Percentiles rank a stretch among this genome's conserved stretches.
phyloP scores from a whole-genome alignment of 306 rosid species.

The Medicago truncatula region MtrunA17r5.0-ANR NC_053047.1:14796501-14797000 shows the following conservation, averaged over 20 bases:
- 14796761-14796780: neutral
- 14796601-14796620: too few species aligned
- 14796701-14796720: too few species aligned
- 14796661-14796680: too few species aligned
- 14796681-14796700: too few species aligned
- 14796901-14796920: constrained; percentile 77
- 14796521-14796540: too few species aligned
- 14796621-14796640: too few species aligned
- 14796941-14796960: constrained; percentile 52
- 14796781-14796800: constrained; percentile 81
- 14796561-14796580: too few species aligned
- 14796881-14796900: constrained; percentile 69
- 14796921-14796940: constrained; percentile 69
- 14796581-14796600: too few species aligned
- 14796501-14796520: too few species aligned
- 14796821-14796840: constrained; percentile 70
- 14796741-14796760: neutral
- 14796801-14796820: constrained; percentile 75
- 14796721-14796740: neutral
- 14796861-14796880: constrained; percentile 81
- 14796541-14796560: too few species aligned
- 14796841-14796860: constrained; percentile 57
- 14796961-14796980: neutral
- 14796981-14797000: too few species aligned
- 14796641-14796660: too few species aligned